Conservation (phyloP, 352 stramenopile genomes). For the Globisporangium cederbergense region DNA sequence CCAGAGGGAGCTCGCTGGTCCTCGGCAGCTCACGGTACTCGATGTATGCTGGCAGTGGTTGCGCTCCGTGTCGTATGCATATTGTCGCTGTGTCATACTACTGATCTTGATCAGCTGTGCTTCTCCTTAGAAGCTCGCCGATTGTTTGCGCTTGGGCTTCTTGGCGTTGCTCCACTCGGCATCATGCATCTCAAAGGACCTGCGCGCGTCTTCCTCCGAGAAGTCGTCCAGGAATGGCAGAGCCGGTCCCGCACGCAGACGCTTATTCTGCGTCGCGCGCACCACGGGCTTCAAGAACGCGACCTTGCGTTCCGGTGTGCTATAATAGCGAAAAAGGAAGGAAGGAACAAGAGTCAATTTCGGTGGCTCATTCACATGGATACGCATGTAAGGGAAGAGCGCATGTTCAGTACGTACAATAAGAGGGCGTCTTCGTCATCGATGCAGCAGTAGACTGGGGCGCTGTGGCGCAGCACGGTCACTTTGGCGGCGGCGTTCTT, state of each 20-base stretch:
- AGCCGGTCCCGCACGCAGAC: conserved; percentile 17
- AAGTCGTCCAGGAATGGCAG: conserved; percentile 36
- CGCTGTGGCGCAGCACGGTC: neutral
- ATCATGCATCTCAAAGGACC: conserved; percentile 18
- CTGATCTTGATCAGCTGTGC: neutral
- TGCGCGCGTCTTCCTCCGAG: conserved; percentile 18
- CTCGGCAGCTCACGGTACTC: neutral
- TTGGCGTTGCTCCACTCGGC: conserved; percentile 19
- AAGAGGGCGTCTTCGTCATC: neutral
- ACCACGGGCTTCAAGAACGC: conserved; percentile 14
- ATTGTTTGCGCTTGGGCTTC: conserved; percentile 25
- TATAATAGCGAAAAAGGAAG: conserved; percentile 1
- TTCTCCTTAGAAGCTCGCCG: conserved; percentile 17
- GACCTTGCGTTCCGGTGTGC: conserved; percentile 18
- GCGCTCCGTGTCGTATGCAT: neutral
- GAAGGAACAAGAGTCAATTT: conserved; percentile 6
- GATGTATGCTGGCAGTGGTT: neutral
- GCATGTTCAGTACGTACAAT: conserved; percentile 2
- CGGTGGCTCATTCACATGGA: neutral
- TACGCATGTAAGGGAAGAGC: neutral
- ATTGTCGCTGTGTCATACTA: neutral
- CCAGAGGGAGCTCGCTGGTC: neutral
- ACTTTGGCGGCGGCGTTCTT: conserved; percentile 5
- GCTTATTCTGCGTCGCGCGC: conserved; percentile 15
- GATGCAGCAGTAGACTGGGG: neutral